Evolutionary conservation across 768 basidiomycete species (phyloP), one percentile per base, ranked within the genome.

Genomic region (Gloeopeniophorella convolvens): DNA sequence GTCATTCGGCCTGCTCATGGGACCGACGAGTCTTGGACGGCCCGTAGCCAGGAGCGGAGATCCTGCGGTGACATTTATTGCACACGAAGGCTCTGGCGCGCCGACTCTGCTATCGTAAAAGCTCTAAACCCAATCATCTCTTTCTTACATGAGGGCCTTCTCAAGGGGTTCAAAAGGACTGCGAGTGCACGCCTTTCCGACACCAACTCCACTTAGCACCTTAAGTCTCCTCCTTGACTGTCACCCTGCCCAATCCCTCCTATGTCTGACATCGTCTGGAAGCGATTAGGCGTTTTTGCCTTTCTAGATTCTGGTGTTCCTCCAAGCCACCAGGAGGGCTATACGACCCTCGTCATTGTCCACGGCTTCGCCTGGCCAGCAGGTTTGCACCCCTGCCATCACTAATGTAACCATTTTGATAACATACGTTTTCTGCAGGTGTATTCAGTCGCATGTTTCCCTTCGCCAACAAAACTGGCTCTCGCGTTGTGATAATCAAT

Each of bases 201-300:
- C n/a, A n/a, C n/a, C n/a, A n/a, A n/a, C n/a, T n/a, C n/a, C n/a
- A n/a, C n/a, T n/a, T n/a, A n/a, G n/a, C n/a, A n/a, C n/a, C n/a
- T n/a, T n/a, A n/a, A n/a, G n/a, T n/a, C n/a, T n/a, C n/a, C n/a
- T n/a, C n/a, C n/a, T n/a, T n/a, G n/a, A n/a, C n/a, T n/a, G n/a
- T 60, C 30, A 54, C 57, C 1, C 42, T 42, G 36, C 60, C 61
- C 48, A 42, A 43, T 39, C n/a, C 36, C 10, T 3, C 18, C 20
- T 13, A 39, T 39, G 36, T 13, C 13, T 18, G 20, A 23, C 20
- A 13, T 15, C 18, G 20, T 12, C 11, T 39, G 36, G 36, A 39
- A 39, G 13, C 18, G 11, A 1, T 7, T 39, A 4, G 36, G 36
- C 11, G 20, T 39, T 23, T 39, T 39, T 13, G 36, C 36, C 15